These are phyloP conservation scores for Moesziomyces antarcticus DNA, from an alignment of 1,284 basidiomycete genomes.

Conservation along the genomic window DNA sequence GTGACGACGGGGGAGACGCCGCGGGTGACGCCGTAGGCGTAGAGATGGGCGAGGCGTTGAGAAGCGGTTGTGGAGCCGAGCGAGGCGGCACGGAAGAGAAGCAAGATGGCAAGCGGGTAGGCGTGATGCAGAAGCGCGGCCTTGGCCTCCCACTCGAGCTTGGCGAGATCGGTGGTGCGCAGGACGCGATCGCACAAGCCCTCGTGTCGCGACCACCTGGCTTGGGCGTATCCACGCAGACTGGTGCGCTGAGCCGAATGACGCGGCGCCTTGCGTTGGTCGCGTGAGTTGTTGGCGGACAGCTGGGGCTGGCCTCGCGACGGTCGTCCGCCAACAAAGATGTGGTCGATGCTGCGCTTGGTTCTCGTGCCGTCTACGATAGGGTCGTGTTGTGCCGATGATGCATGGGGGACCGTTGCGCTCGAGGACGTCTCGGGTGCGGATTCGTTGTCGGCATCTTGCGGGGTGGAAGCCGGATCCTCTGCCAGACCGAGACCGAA, in stretches of 20 bases:
- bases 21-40: slow-evolving; percentile 39
- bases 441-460: not conserved
- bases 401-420: too few species aligned
- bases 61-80: slow-evolving; percentile 42
- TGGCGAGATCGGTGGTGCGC: slow-evolving; percentile 26
- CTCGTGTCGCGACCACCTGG: slow-evolving; percentile 37
- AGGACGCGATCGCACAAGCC: slow-evolving; percentile 31
- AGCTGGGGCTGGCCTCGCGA: not conserved
- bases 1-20: slow-evolving; percentile 41
- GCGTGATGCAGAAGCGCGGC: slow-evolving; percentile 42
- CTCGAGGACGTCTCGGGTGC: not conserved
- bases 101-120: slow-evolving; percentile 43
- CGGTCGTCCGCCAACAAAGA: slow-evolving; percentile 10
- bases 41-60: slow-evolving; percentile 32
- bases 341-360: slow-evolving; percentile 4
- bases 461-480: not conserved
- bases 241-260: slow-evolving; percentile 25
- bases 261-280: slow-evolving; percentile 5
- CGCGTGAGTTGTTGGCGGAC: not conserved
- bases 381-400: too few species aligned
- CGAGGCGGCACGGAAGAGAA: slow-evolving; percentile 43
- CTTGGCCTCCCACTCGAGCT: slow-evolving; percentile 58
- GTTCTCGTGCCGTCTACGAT: not conserved
- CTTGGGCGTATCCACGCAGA: slow-evolving; percentile 40
- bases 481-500: slow-evolving; percentile 36